A percentile compares a stretch with the other conserved stretches of the same genome.
Conservation (phyloP, 176 grass and related monocot genomes). For the Dendrocalamus sinicus region DNA sequence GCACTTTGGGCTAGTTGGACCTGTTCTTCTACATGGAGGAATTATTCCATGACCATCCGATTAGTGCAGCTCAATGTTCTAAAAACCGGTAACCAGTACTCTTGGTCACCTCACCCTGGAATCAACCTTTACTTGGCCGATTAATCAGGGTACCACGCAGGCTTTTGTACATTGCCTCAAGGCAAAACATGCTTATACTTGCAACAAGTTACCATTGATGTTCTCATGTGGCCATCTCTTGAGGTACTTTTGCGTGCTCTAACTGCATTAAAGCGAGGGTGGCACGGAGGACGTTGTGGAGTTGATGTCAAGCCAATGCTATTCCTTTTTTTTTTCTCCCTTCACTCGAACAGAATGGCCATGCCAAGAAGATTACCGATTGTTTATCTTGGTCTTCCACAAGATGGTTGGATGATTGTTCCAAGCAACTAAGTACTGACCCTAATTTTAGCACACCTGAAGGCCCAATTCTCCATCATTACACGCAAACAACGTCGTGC, state of each 20-base stretch:
- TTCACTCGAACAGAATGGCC: background rate
- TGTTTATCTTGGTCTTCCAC: background rate
- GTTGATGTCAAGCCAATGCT: slow-evolving; percentile 20
- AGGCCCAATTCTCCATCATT: background rate
- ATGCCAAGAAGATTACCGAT: background rate
- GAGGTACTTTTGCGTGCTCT: slow-evolving; percentile 25
- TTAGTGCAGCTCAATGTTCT: background rate
- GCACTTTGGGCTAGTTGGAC: slow-evolving; percentile 4
- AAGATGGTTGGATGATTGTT: background rate
- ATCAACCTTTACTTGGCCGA: background rate
- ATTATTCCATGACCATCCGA: background rate
- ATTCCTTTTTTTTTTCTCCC: background rate
- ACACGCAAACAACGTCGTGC: background rate
- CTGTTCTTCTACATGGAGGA: background rate
- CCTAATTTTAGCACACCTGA: background rate
- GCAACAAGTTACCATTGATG: background rate
- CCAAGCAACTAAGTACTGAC: background rate
- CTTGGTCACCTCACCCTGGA: background rate
- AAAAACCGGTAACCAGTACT: background rate
- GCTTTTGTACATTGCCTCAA: background rate
- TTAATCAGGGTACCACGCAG: background rate
- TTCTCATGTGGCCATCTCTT: background rate
- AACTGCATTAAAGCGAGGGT: slow-evolving; percentile 16
- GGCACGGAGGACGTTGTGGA: background rate
- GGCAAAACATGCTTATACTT: background rate